Base-by-base conservation (phyloP, 352 stramenopile species). In the Pythium dissimile region DNA sequence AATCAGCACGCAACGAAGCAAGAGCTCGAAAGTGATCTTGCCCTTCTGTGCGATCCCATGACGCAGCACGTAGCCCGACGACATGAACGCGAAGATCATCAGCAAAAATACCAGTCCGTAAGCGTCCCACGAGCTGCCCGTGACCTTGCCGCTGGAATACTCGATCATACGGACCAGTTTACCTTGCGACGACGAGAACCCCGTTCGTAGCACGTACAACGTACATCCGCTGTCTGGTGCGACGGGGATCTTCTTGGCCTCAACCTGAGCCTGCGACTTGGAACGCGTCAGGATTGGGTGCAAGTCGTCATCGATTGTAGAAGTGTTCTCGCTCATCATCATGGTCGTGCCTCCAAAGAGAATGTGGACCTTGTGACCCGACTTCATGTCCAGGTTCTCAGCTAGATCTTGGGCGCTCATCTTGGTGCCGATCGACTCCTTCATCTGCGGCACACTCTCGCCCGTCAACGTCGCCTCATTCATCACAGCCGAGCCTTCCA, bases 391-490 rank as follows among this genome's bases (percentile, higher is more conserved):
- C 34, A 94, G 67, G 18, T 73, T 62, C 42, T 89, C 72, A 2
- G 75, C 72, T 15, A 95, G 48, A 37, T 95, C 81, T 23, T 96
- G 67, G 13, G 62, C 66, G 50, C 71, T 94, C 69, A 87, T 85
- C 62, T 91, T 92, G 23, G 64, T 57, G 4, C 76, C 73, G 50
- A 97, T 90, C 12, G 80, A 89, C 68, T 98, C 94, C 68, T 99
- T 99, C 71, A 98, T 92, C 70, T 99, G 96, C 11, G 97, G 96
- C 28, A 99, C 90, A 59, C 90, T 98, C 71, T 99, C 97, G 37
- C 97, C 97, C 1, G 97, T 99, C 32, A 99, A 71, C 49, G 98
- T 98, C 16, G 97, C 96, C 75, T 99, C 97, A 73, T 99, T 99
- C 15, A 99, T 92, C 11, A 99, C 95, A 39, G 90, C 95, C 23